Evolutionary conservation across 192 early-diverging fungal genomes (phyloP), one percentile per base, ranked within the genome.

Genomic region (Coemansia sp.): DNA sequence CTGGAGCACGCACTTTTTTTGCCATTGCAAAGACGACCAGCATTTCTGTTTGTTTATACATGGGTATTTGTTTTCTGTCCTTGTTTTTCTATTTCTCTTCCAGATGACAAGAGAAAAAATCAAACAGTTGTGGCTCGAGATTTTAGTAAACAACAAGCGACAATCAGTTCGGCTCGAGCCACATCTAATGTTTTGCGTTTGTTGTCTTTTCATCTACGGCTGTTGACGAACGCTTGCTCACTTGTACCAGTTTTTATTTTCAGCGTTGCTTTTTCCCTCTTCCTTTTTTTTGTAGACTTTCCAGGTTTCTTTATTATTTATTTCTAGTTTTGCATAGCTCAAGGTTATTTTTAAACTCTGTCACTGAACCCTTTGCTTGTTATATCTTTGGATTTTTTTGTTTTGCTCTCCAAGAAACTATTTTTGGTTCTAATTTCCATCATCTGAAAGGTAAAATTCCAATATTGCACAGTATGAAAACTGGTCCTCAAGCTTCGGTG

Each of bases 391-490:
- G n/a, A n/a, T 22, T 14, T 48, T 48, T 25, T 22, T 23, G 19
- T 18, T 51, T 23, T 51, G 4, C 22, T 8, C 22, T 51, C 2
- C 4, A 25, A 51, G 22, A 25, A 25, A 19, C 16, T 51, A 10
- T 34, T 36, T 56, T 22, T 39, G 29, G n/a, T 36, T 34, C 34
- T 6, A 28, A 56, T 56, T 56, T 19, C 29, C 32, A 56, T 56
- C 55, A 56, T 56, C 55, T 56, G 55, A 23, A 56, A 56, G 34
- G 55, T 35, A 39, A 56, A 56, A 22, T 56, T 20, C 18, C 16
- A 10, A 23, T 32, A 42, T 3, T 18, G 39, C 9, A 18, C 13
- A 42, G 16, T 4, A 42, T 18, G 13, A 13, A 18, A 10, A 16
- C 39, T 13, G 39, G 1, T 4, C 13, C 11, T 16, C 16, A 18